A percentile compares a stretch with the other conserved stretches of the same genome.
phyloP scores from a whole-genome alignment of 768 basidiomycete species.

The Thelephora ganbajun region DNA sequence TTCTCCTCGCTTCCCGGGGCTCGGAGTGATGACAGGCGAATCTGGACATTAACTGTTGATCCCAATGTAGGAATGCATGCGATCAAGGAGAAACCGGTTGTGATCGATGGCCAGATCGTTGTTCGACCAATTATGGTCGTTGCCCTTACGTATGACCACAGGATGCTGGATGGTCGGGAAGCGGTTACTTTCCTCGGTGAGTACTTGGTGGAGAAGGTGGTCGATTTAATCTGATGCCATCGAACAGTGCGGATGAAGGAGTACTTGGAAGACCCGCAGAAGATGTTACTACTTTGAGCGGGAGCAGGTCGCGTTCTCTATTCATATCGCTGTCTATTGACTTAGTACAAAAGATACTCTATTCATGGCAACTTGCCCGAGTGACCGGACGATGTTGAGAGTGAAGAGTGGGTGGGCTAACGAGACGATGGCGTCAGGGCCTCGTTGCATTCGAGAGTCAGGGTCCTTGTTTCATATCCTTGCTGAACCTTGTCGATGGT shows the following conservation, averaged over 20 bases:
- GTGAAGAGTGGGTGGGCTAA: too few species aligned
- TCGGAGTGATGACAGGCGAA: not conserved
- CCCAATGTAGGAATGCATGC: slow-evolving; percentile 66
- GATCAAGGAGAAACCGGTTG: slow-evolving; percentile 84
- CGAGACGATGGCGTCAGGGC: too few species aligned
- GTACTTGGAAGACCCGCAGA: slow-evolving; percentile 88
- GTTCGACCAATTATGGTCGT: slow-evolving; percentile 96
- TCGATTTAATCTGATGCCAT: not conserved
- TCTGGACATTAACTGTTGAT: not conserved
- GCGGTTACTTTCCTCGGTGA: slow-evolving; percentile 94
- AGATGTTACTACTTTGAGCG: slow-evolving; percentile 54
- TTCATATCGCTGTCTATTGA: too few species aligned
- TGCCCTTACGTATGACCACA: slow-evolving; percentile 89
- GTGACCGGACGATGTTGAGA: too few species aligned
- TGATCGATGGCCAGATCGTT: slow-evolving; percentile 89
- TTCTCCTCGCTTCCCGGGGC: not conserved
- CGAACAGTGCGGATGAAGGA: slow-evolving; percentile 74
- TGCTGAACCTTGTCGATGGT: too few species aligned
- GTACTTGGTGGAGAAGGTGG: slow-evolving; percentile 16
- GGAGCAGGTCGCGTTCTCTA: not conserved
- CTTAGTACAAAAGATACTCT: too few species aligned
- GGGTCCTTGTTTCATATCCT: too few species aligned
- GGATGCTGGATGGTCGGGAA: slow-evolving; percentile 90
- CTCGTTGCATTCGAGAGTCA: too few species aligned
- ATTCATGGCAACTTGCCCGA: too few species aligned